These are phyloP conservation scores for Chytriomyces sp. DNA, from an alignment of 192 early-diverging fungal species.

Conservation along the genomic window DNA sequence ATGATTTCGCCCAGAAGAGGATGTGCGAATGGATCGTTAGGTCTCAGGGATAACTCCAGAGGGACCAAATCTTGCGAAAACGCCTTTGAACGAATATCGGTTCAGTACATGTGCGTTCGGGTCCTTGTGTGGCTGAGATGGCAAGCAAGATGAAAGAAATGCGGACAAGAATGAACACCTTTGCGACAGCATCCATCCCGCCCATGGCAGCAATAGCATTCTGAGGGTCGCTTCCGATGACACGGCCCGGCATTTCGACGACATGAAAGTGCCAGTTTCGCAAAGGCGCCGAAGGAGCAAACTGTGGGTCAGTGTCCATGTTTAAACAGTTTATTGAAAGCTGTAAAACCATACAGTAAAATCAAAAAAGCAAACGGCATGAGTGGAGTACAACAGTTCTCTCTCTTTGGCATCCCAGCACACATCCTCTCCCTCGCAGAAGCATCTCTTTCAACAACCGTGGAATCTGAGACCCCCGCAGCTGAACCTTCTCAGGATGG, in stretches of 20 bases:
- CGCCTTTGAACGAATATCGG: conserved; percentile 35
- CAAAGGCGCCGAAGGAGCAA: conserved; percentile 41
- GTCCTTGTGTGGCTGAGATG: background rate
- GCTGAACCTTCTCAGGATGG: background rate
- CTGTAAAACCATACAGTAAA: no score
- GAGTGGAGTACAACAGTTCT: conserved; percentile 3
- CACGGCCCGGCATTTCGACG: conserved; percentile 64
- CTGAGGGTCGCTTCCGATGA: conserved; percentile 40
- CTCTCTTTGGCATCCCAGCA: conserved; percentile 32
- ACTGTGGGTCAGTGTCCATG: no score
- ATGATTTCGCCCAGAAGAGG: conserved; percentile 67
- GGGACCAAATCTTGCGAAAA: conserved; percentile 45
- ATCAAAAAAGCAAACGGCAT: no score
- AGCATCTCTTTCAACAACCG: background rate
- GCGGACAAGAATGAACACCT: conserved; percentile 31
- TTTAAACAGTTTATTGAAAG: no score
- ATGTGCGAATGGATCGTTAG: conserved; percentile 67
- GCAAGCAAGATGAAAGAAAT: background rate
- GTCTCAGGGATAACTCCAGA: conserved; percentile 61
- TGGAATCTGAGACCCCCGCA: background rate
- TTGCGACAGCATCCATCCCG: conserved; percentile 49
- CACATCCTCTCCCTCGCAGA: conserved; percentile 30
- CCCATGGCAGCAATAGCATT: conserved; percentile 56
- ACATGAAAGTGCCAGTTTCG: conserved; percentile 55
- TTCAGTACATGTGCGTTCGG: background rate